A percentile compares a stretch with the other conserved stretches of the same genome.
Conservation (phyloP, 2,329 filamentous ascomycete genomes). For the Elsinoe fawcettii region DNA sequence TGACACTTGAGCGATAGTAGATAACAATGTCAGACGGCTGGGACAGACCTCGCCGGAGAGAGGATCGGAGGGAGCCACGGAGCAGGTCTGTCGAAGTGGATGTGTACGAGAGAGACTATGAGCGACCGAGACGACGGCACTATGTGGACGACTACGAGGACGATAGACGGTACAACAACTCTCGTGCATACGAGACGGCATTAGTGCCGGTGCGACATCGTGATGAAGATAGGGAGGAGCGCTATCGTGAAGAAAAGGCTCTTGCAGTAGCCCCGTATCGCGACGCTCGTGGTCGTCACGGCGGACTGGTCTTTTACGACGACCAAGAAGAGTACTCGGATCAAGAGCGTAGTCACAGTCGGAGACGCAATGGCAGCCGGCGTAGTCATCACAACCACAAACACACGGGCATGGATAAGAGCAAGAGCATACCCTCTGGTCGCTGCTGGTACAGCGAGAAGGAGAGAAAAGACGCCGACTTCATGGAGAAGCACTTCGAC, state of each 20-base stretch:
- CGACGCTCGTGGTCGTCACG: not conserved
- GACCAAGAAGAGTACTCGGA: not conserved
- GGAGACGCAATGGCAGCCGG: not conserved
- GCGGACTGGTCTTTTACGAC: slow-evolving; percentile 5
- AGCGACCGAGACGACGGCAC: not conserved
- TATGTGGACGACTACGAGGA: not conserved
- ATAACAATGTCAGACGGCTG: slow-evolving; percentile 4
- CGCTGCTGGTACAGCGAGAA: slow-evolving; percentile 20
- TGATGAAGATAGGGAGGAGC: not conserved
- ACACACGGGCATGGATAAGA: slow-evolving; percentile 5
- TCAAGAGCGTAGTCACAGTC: not conserved
- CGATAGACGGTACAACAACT: not conserved
- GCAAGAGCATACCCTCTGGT: slow-evolving; percentile 13
- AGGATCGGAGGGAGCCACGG: not conserved
- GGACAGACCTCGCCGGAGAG: slow-evolving; percentile 6
- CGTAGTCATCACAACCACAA: not conserved
- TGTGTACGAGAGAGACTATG: not conserved
- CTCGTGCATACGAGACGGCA: not conserved
- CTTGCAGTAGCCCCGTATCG: slow-evolving; percentile 7
- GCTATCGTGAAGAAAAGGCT: not conserved
- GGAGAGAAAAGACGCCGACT: slow-evolving; percentile 20
- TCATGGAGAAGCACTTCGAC: slow-evolving; percentile 22
- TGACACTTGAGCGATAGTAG: not conserved
- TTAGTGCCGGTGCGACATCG: not conserved
- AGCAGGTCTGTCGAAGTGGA: not conserved